Evolutionary conservation across 148 eudicot genomes (phyloP).

Genomic region (Talinum fruticosum): DNA sequence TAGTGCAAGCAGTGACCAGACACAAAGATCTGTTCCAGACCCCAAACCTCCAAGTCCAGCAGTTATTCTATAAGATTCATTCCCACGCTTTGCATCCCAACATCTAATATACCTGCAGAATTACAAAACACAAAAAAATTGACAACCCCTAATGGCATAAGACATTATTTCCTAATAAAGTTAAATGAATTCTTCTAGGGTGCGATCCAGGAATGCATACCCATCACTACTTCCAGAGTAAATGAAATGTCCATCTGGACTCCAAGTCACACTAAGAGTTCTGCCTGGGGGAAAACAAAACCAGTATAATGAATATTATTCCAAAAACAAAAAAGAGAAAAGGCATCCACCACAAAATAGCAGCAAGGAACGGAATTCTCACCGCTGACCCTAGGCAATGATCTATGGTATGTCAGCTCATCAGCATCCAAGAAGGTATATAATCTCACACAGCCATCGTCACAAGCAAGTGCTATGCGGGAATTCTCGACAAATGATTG

Average conservation of each 20-base stretch:
- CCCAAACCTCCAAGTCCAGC: conserved; percentile 88
- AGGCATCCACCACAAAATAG: background rate
- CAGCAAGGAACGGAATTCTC: conserved; percentile 40
- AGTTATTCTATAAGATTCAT: conserved; percentile 76
- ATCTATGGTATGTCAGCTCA: conserved; percentile 51
- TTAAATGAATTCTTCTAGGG: background rate
- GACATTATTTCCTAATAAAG: background rate
- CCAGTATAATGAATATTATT: background rate
- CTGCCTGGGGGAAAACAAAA: conserved; percentile 45
- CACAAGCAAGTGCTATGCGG: conserved; percentile 79
- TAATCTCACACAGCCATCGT: conserved; percentile 85
- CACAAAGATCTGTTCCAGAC: conserved; percentile 68
- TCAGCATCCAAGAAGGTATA: conserved; percentile 49
- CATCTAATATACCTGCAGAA: conserved; percentile 76
- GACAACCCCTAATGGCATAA: background rate
- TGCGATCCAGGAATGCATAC: conserved; percentile 33
- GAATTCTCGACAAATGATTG: conserved; percentile 30
- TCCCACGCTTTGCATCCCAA: conserved; percentile 60
- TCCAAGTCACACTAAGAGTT: conserved; percentile 77
- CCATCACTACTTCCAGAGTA: conserved; percentile 95
- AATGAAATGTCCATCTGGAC: conserved; percentile 62
- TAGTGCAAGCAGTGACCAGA: conserved; percentile 86
- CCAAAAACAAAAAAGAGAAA: background rate
- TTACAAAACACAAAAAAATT: background rate
- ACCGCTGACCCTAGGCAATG: conserved; percentile 93